A percentile compares a stretch with the other conserved stretches of the same genome.
Evolutionary conservation across 495 filamentous ascomycete species (phyloP).

Genomic region (Halenospora varia): DNA sequence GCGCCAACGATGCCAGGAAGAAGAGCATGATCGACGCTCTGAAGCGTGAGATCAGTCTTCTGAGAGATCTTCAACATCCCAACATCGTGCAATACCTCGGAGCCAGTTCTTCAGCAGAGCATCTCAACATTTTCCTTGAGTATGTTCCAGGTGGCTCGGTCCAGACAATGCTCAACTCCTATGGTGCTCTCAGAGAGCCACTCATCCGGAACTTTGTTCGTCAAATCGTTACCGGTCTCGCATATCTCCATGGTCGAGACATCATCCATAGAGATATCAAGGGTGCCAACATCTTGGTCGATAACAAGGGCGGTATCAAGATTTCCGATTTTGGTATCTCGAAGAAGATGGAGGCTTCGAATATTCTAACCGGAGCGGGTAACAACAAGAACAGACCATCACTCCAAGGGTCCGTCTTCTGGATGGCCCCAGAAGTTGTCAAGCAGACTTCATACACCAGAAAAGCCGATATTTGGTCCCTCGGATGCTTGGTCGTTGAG

Average conservation of each 20-base stretch:
- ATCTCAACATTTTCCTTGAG: conserved; percentile 99
- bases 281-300: conserved; percentile 96
- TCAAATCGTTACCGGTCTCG: conserved; percentile 92
- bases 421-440: conserved; percentile 99
- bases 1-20: conserved; percentile 81
- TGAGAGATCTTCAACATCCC: conserved; percentile 90
- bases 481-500: conserved; percentile 95
- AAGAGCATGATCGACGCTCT: conserved; percentile 96
- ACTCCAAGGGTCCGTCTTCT: conserved; percentile 95
- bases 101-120: conserved; percentile 81
- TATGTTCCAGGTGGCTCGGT: conserved; percentile 98
- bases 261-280: conserved; percentile 99
- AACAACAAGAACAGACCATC: conserved; percentile 82
- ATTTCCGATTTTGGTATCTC: conserved; percentile 99
- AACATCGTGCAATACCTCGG: conserved; percentile 99
- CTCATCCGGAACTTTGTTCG: conserved; percentile 95
- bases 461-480: conserved; percentile 99
- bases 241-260: conserved; percentile 88
- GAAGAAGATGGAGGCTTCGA: conserved; percentile 88
- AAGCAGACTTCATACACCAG: conserved; percentile 96
- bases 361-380: conserved; percentile 42
- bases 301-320: conserved; percentile 98
- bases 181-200: conserved; percentile 89
- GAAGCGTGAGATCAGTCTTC: conserved; percentile 90
- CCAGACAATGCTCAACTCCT: conserved; percentile 95